These are phyloP conservation scores for Yarrowia yakushimensis DNA, from an alignment of 805 yeast genomes.

Conservation along the genomic window DNA sequence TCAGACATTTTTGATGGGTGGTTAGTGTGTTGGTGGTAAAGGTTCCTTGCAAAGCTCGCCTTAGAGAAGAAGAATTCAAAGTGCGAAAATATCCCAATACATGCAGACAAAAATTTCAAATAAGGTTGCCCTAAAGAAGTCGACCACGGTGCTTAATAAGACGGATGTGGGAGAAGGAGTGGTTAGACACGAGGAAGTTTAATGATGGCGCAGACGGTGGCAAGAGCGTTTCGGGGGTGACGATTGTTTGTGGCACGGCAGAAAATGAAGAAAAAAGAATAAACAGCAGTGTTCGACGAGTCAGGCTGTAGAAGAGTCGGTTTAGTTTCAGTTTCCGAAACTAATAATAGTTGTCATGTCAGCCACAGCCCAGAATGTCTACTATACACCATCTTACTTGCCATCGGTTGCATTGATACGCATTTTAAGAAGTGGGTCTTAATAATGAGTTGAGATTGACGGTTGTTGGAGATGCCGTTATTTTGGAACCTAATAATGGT, in stretches of 20 bases:
- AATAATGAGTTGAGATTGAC: too few relatives aligned
- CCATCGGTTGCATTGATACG: not conserved
- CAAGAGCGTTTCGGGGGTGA: not conserved
- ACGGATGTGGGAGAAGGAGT: not conserved
- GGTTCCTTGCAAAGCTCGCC: constrained; percentile 43
- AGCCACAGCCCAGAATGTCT: not conserved
- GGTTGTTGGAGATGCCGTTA: too few relatives aligned
- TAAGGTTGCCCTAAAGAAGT: constrained; percentile 21
- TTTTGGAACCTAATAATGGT: too few relatives aligned
- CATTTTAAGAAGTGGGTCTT: not conserved
- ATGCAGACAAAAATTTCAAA: constrained; percentile 23
- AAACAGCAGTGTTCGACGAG: too few relatives aligned
- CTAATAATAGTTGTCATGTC: too few relatives aligned
- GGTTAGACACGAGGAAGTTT: not conserved
- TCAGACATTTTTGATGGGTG: constrained; percentile 52
- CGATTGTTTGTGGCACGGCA: too few relatives aligned
- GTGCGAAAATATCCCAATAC: not conserved
- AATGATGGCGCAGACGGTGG: not conserved
- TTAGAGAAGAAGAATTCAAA: constrained; percentile 27
- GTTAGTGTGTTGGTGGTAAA: constrained; percentile 28
- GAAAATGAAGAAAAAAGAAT: too few relatives aligned
- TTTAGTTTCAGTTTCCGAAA: too few relatives aligned
- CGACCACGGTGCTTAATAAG: not conserved
- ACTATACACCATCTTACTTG: not conserved
- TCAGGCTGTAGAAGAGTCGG: too few relatives aligned